Evolutionary conservation across 805 yeast species (phyloP).

Genomic region (Starmerella stigmatis): DNA sequence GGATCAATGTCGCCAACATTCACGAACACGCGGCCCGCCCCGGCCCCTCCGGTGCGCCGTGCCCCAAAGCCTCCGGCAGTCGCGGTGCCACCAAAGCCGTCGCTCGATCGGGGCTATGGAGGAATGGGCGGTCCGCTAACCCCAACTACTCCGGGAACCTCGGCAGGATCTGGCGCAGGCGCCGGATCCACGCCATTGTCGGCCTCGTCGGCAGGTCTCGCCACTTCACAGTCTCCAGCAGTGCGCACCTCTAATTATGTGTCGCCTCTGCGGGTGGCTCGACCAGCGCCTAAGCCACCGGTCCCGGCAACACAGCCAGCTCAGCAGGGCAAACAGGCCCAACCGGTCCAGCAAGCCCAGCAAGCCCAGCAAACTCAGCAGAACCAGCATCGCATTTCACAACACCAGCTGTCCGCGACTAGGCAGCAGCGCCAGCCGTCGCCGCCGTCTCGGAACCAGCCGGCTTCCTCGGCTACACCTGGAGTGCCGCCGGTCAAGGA

Average conservation of each 20-base stretch:
- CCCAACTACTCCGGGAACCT: neutral
- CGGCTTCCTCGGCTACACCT: neutral
- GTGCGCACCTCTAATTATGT: neutral
- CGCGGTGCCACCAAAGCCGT: neutral
- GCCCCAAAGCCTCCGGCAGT: conserved; percentile 20
- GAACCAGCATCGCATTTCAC: neutral
- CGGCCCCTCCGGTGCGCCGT: conserved; percentile 20
- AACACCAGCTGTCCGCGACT: neutral
- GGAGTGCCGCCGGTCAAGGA: neutral
- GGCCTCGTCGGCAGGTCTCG: neutral
- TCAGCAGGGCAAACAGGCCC: neutral
- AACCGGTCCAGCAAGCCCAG: conserved; percentile 1
- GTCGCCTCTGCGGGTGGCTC: conserved; percentile 8
- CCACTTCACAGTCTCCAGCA: neutral
- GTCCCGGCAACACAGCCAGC: neutral
- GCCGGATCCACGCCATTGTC: conserved; percentile 1
- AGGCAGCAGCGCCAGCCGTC: neutral
- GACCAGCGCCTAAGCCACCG: conserved; percentile 11
- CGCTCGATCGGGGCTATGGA: neutral
- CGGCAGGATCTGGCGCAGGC: conserved; percentile 1
- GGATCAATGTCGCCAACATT: conserved; percentile 15
- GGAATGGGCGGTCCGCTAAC: neutral
- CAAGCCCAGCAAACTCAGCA: neutral
- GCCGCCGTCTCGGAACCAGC: neutral
- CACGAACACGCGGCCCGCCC: conserved; percentile 18